Evolutionary conservation across 2,329 filamentous ascomycete genomes (phyloP), one percentile per base, ranked within the genome.

Genomic region (Plectosphaerella plurivora): DNA sequence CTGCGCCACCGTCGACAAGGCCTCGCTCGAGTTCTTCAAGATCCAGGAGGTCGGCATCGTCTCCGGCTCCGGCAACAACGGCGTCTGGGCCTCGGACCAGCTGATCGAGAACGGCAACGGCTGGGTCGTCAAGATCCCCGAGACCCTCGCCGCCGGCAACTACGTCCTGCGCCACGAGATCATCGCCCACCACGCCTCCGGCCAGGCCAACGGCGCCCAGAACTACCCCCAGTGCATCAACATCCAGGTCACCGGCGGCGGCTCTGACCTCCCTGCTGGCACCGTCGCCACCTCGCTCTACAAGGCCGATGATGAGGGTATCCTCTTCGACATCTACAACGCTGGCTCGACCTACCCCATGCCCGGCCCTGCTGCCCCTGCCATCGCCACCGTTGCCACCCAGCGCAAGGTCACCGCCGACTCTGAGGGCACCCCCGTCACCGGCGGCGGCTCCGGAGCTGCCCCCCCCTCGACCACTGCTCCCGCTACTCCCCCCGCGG

Each of bases 131-230:
- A 73, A 68, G 53, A 73, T 82, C 51, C 78, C 79, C 22, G 53
- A 59, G 18, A 67, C 68, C 55, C 66, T 82, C 45, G 71, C 71
- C 25, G 61, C 77, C 2, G 79, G 79, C 47, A 73, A 78, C 60
- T 82, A 82, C 60, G 74, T 82, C 52, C 70, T 81, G 47, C 74
- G 79, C 51, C 75, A 79, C 63, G 79, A 82, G 67, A 77, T 81
- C 61, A 76, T 82, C 51, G 78, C 73, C 24, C 73, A 81, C 15
- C 78, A 82, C 70, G 70, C 70, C 25, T 77, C 71, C n/a, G 72
- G 67, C 5, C 57, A 63, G 28, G 51, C 42, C 50, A 63, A 68
- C 18, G 71, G 71, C 51, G 76, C 76, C 4, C 76, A 80, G 63
- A 68, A 70, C 52, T 79, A 80, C 62, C 76, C 77, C 20, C 74